phyloP scores from a whole-genome alignment of 2,329 filamentous ascomycete genomes.

The Clonostachys rosea region DNA sequence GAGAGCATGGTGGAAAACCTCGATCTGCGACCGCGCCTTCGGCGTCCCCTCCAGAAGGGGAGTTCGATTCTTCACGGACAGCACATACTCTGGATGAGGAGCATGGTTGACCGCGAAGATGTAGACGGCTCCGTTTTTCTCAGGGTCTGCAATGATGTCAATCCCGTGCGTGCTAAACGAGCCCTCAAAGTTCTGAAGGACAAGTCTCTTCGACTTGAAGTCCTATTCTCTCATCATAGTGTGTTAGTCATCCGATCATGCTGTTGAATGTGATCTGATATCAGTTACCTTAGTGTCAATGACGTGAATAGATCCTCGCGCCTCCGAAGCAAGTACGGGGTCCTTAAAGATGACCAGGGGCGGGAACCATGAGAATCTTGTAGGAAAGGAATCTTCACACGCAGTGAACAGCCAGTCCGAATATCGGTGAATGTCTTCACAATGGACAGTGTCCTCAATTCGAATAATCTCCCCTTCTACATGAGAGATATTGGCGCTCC shows the following conservation, averaged over 20 bases:
- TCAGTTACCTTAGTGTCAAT: conserved; percentile 44
- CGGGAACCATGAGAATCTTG: conserved; percentile 48
- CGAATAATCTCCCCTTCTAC: no score
- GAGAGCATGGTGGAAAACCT: conserved; percentile 51
- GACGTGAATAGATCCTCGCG: conserved; percentile 41
- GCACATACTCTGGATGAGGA: conserved; percentile 35
- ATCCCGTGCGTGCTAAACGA: conserved; percentile 58
- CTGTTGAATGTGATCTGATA: no score
- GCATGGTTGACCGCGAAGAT: conserved; percentile 58
- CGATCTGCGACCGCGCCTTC: conserved; percentile 46
- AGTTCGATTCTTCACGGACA: background rate
- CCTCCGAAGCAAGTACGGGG: conserved; percentile 22
- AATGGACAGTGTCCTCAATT: conserved; percentile 48
- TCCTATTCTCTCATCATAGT: conserved; percentile 24
- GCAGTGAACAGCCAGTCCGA: conserved; percentile 49
- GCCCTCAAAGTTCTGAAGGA: conserved; percentile 43
- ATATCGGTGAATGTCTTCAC: conserved; percentile 58
- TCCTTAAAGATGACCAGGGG: conserved; percentile 33
- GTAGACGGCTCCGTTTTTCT: conserved; percentile 35
- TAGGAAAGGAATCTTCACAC: conserved; percentile 39
- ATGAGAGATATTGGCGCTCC: no score
- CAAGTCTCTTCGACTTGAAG: conserved; percentile 35
- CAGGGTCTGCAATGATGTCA: conserved; percentile 48
- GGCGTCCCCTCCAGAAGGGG: conserved; percentile 12
- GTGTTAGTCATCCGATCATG: background rate